Percentiles rank a stretch among this genome's conserved stretches.
Evolutionary conservation across 2,329 filamentous ascomycete species (phyloP).

Genomic region (Colletotrichum theobromicola): DNA sequence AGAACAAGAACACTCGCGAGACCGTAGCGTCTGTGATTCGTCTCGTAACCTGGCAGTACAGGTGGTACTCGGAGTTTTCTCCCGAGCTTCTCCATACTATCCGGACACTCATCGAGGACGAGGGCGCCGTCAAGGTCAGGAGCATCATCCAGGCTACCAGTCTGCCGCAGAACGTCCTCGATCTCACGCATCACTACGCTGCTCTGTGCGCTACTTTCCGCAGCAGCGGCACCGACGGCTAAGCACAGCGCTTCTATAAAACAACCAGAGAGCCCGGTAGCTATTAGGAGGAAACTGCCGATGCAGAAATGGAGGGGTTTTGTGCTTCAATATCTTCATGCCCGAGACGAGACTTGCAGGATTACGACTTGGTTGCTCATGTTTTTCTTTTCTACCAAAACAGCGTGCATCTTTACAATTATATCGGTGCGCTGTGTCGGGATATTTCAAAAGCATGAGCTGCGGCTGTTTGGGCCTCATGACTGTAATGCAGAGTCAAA

Average conservation of each 20-base stretch:
- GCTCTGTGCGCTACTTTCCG: conserved; percentile 93
- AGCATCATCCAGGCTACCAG: conserved; percentile 97
- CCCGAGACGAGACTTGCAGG: background rate
- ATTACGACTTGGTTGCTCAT: conserved; percentile 3
- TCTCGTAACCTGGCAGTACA: conserved; percentile 96
- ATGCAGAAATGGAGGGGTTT: background rate
- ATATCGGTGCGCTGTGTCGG: background rate
- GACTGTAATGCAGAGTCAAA: conserved; percentile 18
- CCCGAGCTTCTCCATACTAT: conserved; percentile 88
- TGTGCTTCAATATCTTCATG: background rate
- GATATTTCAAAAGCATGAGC: conserved; percentile 8
- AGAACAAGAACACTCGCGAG: conserved; percentile 78
- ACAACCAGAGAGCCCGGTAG: background rate
- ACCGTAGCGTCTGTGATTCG: conserved; percentile 86
- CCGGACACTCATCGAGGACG: conserved; percentile 92
- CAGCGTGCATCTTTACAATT: conserved; percentile 1
- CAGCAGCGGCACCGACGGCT: conserved; percentile 90
- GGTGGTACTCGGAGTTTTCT: conserved; percentile 99
- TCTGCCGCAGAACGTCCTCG: conserved; percentile 88
- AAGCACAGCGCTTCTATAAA: conserved; percentile 28
- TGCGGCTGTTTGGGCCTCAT: background rate
- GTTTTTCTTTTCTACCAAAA: background rate
- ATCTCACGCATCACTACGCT: conserved; percentile 95
- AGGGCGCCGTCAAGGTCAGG: conserved; percentile 95
- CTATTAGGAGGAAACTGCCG: background rate